Evolutionary conservation across 345 rosid species (phyloP), one percentile per base, ranked within the genome.

Genomic region (Boechera retrofracta): DNA sequence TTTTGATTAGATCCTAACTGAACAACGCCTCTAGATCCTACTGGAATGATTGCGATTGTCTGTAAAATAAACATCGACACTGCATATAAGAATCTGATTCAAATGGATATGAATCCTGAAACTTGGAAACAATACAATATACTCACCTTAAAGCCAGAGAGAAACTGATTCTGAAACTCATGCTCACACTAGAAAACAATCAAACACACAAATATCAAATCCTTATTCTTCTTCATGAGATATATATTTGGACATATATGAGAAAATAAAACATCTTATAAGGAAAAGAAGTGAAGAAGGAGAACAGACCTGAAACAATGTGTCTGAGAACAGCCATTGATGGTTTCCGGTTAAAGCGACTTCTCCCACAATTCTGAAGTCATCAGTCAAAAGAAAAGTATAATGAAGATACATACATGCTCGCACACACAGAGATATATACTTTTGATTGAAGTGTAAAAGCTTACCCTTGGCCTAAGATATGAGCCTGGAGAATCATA

Each of bases 401-500:
- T 32, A 44, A 38, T 56, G 21, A 73, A 51, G 69, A 76, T 67
- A 48, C 49, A 18, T 10, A 72, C 18, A 76, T 21, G 24, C 24
- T 21, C 13, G 16, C 13, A 57, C 32, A 21, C 4, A 7, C 5
- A 54, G 24, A 36, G 7, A 49, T 9, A 31, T 6, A 15, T 2
- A 63, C 24, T 41, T 9, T 9, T 53, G 55, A 6, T 16, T 35
- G 47, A 44, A 15, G 45, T 13, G 13, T 28, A 61, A 35, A 59
- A 66, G 82, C 90, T 66, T 89, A 94, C 97, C 97, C 97, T 85
- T 90, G 92, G 66, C 97, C 93, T 10, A 89, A 77, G 67, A 87
- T 78, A 60, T 85, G 97, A 81, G 81, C 83, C 67, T 86, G 83
- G 16, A 62, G 82, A 83, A 83, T 85, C 88, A 89, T 80, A 55